Base-by-base conservation (phyloP, 768 basidiomycete species). In the Pholiota microspora region DNA sequence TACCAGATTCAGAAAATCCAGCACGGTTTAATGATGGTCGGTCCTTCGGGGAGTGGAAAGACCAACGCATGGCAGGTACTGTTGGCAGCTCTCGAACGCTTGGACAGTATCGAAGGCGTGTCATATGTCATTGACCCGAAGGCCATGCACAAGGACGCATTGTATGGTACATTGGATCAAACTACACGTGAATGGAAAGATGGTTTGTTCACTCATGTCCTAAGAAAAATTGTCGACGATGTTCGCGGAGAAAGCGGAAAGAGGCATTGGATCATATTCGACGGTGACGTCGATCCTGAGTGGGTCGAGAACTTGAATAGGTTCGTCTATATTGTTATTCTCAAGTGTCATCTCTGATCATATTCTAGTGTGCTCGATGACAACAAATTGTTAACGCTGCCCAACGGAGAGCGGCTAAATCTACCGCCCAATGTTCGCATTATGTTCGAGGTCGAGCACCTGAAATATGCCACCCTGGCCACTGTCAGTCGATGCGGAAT, bases 241-340 rank as follows among this genome's bases (percentile, higher is more conserved):
- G 96, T 98, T 38, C 92, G 97, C 65, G 97, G 97, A 15, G 97
- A 98, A 72, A 97, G 93, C 68, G 80, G 84, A 15, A 98, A 96
- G 74, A 77, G 97, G 28, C 97, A 98, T 66, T 99, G 96, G 97
- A 99, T 99, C 62, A 90, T 99, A 56, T 99, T 99, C 59, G 97
- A 99, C 65, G 97, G 97, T 54, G 97, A 99, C 63, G 97, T 99
- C 38, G 97, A 99, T 77, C 97, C 96, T 0, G 97, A 99, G 72
- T 98, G 97, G 97, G 97, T 99, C 2, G 97, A 99, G 73, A 99
- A 99, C 71, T 72, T 99, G 72, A 99, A 99, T 73, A 98, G 95
- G 97, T 91, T 29, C 49, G 80, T 73, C 27, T 12, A 28, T 1
- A n/a, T 53, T 53, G 32, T 44, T 21, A 7, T 31, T 8, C 51